These are phyloP conservation scores for Fusarium pseudocircinatum DNA, from an alignment of 2,329 filamentous ascomycete genomes.

Conservation along the genomic window DNA sequence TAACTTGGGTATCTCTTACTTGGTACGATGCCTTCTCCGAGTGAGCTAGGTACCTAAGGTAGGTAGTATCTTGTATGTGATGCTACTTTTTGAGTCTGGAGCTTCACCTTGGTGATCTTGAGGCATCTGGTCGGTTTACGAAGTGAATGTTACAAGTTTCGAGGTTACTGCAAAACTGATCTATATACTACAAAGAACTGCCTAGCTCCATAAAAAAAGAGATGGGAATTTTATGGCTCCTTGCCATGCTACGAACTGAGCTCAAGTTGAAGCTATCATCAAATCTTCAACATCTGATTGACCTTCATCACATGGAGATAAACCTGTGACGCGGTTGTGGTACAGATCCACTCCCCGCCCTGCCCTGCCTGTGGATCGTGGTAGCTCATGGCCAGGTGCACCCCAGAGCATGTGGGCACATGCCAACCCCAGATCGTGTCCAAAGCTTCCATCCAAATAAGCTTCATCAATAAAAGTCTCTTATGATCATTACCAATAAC, in stretches of 20 bases:
- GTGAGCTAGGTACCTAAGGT: too few relatives aligned
- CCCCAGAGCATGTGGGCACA: conserved; percentile 30
- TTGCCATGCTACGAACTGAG: too few relatives aligned
- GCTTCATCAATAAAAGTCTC: conserved; percentile 11
- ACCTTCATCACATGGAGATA: conserved; percentile 28
- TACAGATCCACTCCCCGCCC: conserved; percentile 30
- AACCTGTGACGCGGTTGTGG: conserved; percentile 22
- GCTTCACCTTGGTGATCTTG: background rate
- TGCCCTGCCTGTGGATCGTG: conserved; percentile 25
- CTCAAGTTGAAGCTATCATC: background rate
- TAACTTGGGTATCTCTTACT: background rate
- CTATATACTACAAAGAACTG: too few relatives aligned
- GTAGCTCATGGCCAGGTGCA: conserved; percentile 36
- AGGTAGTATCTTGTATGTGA: background rate
- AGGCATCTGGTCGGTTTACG: background rate
- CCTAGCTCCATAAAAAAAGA: rapidly evolving
- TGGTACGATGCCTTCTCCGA: background rate
- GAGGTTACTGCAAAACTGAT: background rate
- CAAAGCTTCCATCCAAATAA: conserved; percentile 15
- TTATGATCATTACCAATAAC: background rate
- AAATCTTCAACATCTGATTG: background rate
- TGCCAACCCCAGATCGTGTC: conserved; percentile 33
- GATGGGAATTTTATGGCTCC: background rate
- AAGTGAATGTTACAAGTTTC: background rate
- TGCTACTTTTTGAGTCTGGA: background rate